Percentiles rank a stretch among this genome's conserved stretches.
Conservation (phyloP, 345 rosid species). For the Populus tremula region DNA sequence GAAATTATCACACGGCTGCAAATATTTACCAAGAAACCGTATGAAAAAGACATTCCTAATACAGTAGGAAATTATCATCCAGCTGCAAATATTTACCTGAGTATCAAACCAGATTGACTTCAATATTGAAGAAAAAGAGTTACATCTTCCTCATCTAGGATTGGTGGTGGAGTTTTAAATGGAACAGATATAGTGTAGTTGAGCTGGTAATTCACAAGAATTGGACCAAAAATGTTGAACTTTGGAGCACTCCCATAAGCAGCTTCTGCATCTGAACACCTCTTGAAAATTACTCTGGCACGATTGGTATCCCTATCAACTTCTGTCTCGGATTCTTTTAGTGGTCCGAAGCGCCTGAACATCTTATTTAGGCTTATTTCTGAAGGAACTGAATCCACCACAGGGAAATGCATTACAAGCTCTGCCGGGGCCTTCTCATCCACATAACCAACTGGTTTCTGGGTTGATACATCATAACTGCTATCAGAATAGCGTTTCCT, state of each 20-base stretch:
- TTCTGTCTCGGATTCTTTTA: constrained; percentile 70
- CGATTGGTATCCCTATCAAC: constrained; percentile 65
- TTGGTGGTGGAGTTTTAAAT: constrained; percentile 39
- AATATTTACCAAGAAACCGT: not conserved
- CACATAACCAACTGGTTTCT: constrained; percentile 48
- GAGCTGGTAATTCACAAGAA: constrained; percentile 71
- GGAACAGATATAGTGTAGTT: constrained; percentile 53
- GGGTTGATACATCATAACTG: constrained; percentile 30
- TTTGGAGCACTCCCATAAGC: constrained; percentile 75
- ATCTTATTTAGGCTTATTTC: constrained; percentile 72
- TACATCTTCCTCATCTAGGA: constrained; percentile 24
- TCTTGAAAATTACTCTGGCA: constrained; percentile 88
- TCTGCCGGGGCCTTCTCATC: constrained; percentile 75
- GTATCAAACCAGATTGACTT: constrained; percentile 10
- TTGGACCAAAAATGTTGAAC: constrained; percentile 72
- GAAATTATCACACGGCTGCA: not conserved
- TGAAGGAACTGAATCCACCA: constrained; percentile 63
- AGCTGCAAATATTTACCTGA: constrained; percentile 28
- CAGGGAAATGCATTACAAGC: constrained; percentile 70
- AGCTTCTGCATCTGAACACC: constrained; percentile 67
- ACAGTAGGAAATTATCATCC: not conserved
- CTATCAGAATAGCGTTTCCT: constrained; percentile 57
- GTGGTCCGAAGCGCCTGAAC: constrained; percentile 78
- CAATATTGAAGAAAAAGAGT: constrained; percentile 28
- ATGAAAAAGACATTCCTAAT: not conserved